Conservation (phyloP, 768 basidiomycete species). For the Termitomyces titanicus region DNA sequence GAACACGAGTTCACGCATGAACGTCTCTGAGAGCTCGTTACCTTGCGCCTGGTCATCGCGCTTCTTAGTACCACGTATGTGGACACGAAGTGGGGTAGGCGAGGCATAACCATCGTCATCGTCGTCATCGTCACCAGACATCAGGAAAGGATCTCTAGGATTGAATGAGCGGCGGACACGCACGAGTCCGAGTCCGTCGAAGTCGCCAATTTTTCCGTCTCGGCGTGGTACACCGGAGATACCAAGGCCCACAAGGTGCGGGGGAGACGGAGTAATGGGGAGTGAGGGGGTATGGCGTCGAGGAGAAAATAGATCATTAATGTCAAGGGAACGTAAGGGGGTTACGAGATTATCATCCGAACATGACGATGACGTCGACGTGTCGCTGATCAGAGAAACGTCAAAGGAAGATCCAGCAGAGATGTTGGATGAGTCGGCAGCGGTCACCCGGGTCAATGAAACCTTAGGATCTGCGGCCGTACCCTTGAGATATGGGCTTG, state of each 20-base stretch:
- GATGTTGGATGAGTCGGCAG: not conserved
- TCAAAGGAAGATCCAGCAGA: constrained; percentile 1
- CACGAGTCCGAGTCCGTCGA: constrained; percentile 14
- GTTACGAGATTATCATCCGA: constrained; percentile 5
- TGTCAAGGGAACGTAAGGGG: not conserved
- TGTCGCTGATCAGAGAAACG: constrained; percentile 11
- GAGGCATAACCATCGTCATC: constrained; percentile 9
- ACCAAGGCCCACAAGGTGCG: constrained; percentile 10
- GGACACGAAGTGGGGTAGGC: constrained; percentile 5
- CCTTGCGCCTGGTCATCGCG: not conserved
- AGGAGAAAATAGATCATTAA: constrained; percentile 9
- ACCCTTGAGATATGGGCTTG: constrained; percentile 10
- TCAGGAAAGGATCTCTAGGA: not conserved
- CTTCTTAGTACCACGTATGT: not conserved
- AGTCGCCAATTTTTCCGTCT: constrained; percentile 6
- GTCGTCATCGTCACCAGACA: not conserved
- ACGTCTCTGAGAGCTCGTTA: constrained; percentile 3
- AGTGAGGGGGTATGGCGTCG: not conserved
- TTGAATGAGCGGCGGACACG: constrained; percentile 10
- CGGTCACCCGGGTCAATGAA: not conserved
- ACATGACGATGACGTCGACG: constrained; percentile 8
- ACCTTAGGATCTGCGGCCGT: constrained; percentile 2
- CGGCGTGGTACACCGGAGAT: constrained; percentile 14
- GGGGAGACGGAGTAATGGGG: not conserved
- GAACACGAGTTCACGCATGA: constrained; percentile 12